Evolutionary conservation across 1,284 basidiomycete species (phyloP).

Genomic region (Cutaneotrichosporon dermatis): DNA sequence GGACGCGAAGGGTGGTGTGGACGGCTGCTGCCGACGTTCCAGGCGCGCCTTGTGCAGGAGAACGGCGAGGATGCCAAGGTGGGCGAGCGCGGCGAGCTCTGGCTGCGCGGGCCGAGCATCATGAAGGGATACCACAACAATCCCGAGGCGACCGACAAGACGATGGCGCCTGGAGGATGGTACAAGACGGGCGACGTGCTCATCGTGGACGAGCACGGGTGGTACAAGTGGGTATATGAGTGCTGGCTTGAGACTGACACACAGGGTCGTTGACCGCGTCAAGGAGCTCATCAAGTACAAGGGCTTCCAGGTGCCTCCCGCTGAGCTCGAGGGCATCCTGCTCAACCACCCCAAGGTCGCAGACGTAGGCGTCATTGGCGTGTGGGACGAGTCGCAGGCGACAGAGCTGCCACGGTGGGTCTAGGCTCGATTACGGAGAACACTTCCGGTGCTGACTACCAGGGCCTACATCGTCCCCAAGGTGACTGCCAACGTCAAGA

Average conservation of each 20-base stretch:
- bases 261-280: conserved; percentile 45
- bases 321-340: conserved; percentile 71
- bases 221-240: conserved; percentile 49
- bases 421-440: too few species aligned
- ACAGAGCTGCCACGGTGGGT: conserved; percentile 62
- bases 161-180: conserved; percentile 65
- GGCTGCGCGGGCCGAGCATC: conserved; percentile 68
- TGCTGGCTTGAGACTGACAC: not conserved
- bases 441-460: conserved; percentile 16
- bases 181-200: conserved; percentile 80
- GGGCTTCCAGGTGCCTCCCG: conserved; percentile 63
- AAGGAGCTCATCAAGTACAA: conserved; percentile 81
- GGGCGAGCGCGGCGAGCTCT: conserved; percentile 69
- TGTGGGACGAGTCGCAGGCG: conserved; percentile 59
- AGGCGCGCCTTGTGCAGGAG: conserved; percentile 63
- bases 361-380: conserved; percentile 67
- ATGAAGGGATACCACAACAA: conserved; percentile 74
- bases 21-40: conserved; percentile 67
- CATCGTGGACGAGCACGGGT: conserved; percentile 59
- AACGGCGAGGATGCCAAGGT: conserved; percentile 50
- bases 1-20: conserved; percentile 62
- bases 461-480: conserved; percentile 33
- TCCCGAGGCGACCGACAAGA: conserved; percentile 59
- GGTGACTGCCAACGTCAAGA: conserved; percentile 1
- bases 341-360: conserved; percentile 66